Evolutionary conservation across 768 basidiomycete genomes (phyloP).

Genomic region (Termitomyces sp.): DNA sequence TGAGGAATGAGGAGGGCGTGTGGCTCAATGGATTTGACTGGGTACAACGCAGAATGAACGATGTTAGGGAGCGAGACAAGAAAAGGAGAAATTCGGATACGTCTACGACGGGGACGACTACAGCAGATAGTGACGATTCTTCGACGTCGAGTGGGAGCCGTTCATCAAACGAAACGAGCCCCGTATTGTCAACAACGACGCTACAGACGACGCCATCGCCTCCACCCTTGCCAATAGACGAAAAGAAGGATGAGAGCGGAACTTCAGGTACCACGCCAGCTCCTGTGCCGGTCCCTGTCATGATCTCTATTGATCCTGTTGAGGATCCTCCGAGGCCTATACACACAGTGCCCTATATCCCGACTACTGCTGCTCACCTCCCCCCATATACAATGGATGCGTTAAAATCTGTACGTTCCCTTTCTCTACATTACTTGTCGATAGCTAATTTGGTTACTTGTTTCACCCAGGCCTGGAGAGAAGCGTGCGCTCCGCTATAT

Average conservation of each 20-base stretch:
- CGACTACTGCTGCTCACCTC: slow-evolving; percentile 46
- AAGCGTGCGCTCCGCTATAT: slow-evolving; percentile 66
- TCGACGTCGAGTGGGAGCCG: slow-evolving; percentile 33
- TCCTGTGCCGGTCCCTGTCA: slow-evolving; percentile 15
- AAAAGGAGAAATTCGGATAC: slow-evolving; percentile 18
- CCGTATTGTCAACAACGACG: slow-evolving; percentile 68
- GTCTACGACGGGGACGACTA: slow-evolving; percentile 9
- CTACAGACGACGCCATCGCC: slow-evolving; percentile 77
- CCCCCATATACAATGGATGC: slow-evolving; percentile 55
- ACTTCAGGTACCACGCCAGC: slow-evolving; percentile 17
- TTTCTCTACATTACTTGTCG: not conserved
- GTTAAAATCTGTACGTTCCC: slow-evolving; percentile 43
- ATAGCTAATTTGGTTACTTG: slow-evolving; percentile 3
- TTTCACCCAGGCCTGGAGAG: slow-evolving; percentile 56
- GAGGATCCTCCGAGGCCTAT: slow-evolving; percentile 56
- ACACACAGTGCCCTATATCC: slow-evolving; percentile 66
- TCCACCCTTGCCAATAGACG: slow-evolving; percentile 52
- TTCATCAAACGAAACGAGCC: slow-evolving; percentile 58
- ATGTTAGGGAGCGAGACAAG: slow-evolving; percentile 20
- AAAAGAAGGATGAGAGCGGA: slow-evolving; percentile 30
- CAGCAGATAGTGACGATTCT: slow-evolving; percentile 41
- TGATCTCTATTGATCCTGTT: slow-evolving; percentile 49
- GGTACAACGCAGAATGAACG: slow-evolving; percentile 43
- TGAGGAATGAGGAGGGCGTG: slow-evolving; percentile 55
- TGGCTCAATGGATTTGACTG: slow-evolving; percentile 78